Evolutionary conservation across 192 early-diverging fungal species (phyloP).

Genomic region (Backusella tarrabulga): DNA sequence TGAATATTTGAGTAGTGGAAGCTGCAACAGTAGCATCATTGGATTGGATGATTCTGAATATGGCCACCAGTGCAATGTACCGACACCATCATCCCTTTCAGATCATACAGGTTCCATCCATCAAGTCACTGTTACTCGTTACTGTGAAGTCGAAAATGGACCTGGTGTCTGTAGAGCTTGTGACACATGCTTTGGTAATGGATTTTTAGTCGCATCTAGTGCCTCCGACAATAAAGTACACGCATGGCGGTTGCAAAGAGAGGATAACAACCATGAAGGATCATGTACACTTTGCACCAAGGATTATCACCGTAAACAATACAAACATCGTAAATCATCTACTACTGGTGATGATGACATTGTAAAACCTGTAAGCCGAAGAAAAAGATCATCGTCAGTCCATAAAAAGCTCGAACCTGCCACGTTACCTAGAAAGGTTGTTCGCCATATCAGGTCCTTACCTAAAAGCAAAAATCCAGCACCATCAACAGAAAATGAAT

Average conservation of each 20-base stretch:
- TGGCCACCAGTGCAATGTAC: not conserved
- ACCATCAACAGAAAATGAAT: not conserved
- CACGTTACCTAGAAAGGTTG: not conserved
- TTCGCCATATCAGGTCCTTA: not conserved
- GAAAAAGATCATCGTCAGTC: not conserved
- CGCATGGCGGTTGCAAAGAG: slow-evolving; percentile 29
- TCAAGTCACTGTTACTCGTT: slow-evolving; percentile 26
- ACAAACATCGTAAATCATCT: not conserved
- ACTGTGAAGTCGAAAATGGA: slow-evolving; percentile 33
- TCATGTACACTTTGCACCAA: slow-evolving; percentile 23
- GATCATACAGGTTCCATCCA: slow-evolving; percentile 27
- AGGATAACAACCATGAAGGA: slow-evolving; percentile 9
- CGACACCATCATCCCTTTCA: not conserved
- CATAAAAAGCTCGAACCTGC: not conserved
- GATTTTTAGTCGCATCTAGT: slow-evolving; percentile 34
- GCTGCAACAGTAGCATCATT: not conserved
- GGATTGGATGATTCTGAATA: not conserved
- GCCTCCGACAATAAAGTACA: slow-evolving; percentile 21
- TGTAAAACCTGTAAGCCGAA: not conserved
- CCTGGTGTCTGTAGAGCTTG: slow-evolving; percentile 17
- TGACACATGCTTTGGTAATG: slow-evolving; percentile 35
- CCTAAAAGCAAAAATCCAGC: not conserved
- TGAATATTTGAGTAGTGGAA: not conserved
- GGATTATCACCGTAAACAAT: slow-evolving; percentile 24
- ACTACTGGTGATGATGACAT: not conserved